phyloP scores from a whole-genome alignment of 2,329 filamentous ascomycete genomes.

The Neonectria magnoliae region DNA sequence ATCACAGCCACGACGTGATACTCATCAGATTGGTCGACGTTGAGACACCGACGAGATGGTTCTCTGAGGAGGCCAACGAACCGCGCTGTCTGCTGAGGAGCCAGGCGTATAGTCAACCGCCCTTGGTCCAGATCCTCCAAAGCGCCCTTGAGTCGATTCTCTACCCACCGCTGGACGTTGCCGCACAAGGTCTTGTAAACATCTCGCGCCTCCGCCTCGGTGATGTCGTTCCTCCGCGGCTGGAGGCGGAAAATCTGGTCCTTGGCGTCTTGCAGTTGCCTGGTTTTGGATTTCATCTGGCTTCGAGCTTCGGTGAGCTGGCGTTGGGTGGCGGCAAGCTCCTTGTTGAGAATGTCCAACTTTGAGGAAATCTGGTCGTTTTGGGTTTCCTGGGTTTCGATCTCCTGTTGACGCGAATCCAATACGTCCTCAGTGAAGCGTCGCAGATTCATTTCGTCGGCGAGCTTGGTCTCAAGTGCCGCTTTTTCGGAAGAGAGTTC shows the following conservation, averaged over 20 bases:
- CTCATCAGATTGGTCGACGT: constrained; percentile 46
- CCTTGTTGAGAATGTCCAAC: constrained; percentile 44
- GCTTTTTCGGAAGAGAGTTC: constrained; percentile 27
- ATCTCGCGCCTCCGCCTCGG: constrained; percentile 49
- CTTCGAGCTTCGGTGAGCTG: constrained; percentile 46
- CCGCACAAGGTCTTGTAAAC: constrained; percentile 47
- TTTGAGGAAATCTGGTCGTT: constrained; percentile 42
- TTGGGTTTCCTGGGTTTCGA: constrained; percentile 45
- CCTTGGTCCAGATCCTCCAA: constrained; percentile 47
- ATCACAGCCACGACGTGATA: constrained; percentile 50
- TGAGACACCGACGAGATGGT: constrained; percentile 47
- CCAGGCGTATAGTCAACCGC: constrained; percentile 37
- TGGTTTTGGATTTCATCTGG: constrained; percentile 40
- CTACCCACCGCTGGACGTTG: constrained; percentile 51
- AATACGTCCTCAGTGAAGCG: constrained; percentile 50
- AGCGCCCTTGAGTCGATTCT: constrained; percentile 45
- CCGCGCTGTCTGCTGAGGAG: constrained; percentile 42
- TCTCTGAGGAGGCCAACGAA: constrained; percentile 49
- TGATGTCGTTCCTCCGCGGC: constrained; percentile 48
- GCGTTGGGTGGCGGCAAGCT: constrained; percentile 43
- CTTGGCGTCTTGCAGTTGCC: constrained; percentile 44
- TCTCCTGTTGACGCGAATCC: constrained; percentile 49
- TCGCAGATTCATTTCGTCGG: constrained; percentile 47
- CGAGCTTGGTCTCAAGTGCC: constrained; percentile 40
- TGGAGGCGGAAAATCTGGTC: constrained; percentile 48